Conservation (phyloP, 495 filamentous ascomycete genomes). For the Extremus antarcticus region DNA sequence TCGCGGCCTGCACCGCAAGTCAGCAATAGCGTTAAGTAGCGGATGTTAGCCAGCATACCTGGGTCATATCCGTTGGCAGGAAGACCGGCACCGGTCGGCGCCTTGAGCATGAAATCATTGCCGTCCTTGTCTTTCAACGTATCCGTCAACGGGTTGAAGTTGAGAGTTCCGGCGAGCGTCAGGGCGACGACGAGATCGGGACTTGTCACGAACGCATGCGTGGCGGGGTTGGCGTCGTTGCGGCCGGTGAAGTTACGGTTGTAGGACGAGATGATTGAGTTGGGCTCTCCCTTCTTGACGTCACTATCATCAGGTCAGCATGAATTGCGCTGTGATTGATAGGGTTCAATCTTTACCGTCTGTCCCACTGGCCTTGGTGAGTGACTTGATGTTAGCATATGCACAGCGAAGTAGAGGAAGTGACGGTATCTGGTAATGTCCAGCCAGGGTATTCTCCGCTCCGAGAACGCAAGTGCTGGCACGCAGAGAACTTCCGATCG, state of each 20-base stretch:
- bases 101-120: constrained; percentile 82
- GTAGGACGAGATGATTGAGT: constrained; percentile 93
- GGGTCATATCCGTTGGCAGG: constrained; percentile 80
- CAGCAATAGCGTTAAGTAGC: too few relatives aligned
- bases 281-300: constrained; percentile 92
- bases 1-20: too few relatives aligned
- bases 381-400: not conserved
- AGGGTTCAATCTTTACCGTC: too few relatives aligned
- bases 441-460: not conserved
- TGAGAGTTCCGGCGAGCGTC: constrained; percentile 78
- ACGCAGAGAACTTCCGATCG: too few relatives aligned
- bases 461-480: not conserved
- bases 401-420: not conserved
- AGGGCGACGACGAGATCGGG: constrained; percentile 92
- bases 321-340: too few relatives aligned
- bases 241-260: constrained; percentile 99
- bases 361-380: constrained; percentile 71
- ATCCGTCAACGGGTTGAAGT: constrained; percentile 96
- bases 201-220: constrained; percentile 97
- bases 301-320: too few relatives aligned
- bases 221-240: constrained; percentile 98
- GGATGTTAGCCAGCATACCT: too few relatives aligned
- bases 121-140: constrained; percentile 91
- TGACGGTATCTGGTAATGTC: too few relatives aligned
- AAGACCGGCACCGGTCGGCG: constrained; percentile 73